phyloP scores from a whole-genome alignment of 225 moss, liverwort and hornwort species.

The Bryoerythrophyllum caledonicum region DNA sequence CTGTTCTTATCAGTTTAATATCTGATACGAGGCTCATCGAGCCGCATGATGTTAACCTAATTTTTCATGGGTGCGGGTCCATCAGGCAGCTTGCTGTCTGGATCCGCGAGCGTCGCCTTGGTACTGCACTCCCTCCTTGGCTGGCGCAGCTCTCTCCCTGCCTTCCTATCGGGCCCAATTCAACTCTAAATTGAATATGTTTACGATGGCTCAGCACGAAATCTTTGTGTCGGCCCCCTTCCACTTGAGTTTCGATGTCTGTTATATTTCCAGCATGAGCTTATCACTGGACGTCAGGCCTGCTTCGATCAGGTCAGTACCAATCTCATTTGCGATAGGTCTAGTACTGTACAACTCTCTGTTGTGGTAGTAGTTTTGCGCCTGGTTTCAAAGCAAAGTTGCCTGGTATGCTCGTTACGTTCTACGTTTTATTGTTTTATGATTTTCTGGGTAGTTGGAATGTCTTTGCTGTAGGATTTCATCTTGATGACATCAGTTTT shows the following conservation, averaged over 20 bases:
- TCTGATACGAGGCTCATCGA: constrained; percentile 27
- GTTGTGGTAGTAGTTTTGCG: background rate
- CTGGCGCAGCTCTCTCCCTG: constrained; percentile 23
- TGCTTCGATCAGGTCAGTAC: too few relatives aligned
- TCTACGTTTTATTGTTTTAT: background rate
- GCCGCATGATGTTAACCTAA: constrained; percentile 88
- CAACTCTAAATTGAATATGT: too few relatives aligned
- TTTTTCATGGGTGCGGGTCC: constrained; percentile 45
- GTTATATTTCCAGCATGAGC: too few relatives aligned
- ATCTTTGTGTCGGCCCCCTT: too few relatives aligned
- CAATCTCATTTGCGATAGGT: too few relatives aligned
- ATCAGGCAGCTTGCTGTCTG: constrained; percentile 37
- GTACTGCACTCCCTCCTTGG: constrained; percentile 38
- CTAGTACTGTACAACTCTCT: background rate
- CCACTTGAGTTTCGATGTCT: too few relatives aligned
- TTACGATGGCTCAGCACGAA: too few relatives aligned
- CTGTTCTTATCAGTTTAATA: too few relatives aligned
- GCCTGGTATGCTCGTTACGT: background rate
- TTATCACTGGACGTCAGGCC: too few relatives aligned
- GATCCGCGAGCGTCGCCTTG: constrained; percentile 35
- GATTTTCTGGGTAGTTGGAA: background rate
- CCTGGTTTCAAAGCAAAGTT: too few relatives aligned
- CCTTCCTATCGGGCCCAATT: too few relatives aligned
- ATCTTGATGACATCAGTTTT: too few relatives aligned
- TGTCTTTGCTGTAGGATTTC: background rate